phyloP scores from a whole-genome alignment of 2,329 filamentous ascomycete genomes.

The Talaromyces rugulosus region DNA sequence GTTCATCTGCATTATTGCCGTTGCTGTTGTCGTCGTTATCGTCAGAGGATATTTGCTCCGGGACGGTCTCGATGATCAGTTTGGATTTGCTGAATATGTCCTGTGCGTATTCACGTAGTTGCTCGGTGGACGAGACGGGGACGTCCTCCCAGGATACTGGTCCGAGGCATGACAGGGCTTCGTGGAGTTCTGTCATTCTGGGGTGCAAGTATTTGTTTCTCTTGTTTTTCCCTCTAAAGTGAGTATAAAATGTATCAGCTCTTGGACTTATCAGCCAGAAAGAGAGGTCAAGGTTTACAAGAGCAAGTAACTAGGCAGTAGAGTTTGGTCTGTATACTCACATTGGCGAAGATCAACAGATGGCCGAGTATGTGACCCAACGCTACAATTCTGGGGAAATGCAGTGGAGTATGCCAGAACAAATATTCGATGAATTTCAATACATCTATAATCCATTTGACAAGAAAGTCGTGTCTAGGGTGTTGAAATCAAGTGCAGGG shows the following conservation, averaged over 20 bases:
- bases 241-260: background rate
- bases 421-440: background rate
- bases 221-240: background rate
- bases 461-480: background rate
- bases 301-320: background rate
- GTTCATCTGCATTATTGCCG: background rate
- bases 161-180: constrained; percentile 55
- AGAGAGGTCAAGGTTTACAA: background rate
- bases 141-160: constrained; percentile 53
- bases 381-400: background rate
- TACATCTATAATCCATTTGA: background rate
- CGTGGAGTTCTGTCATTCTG: constrained; percentile 55
- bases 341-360: background rate
- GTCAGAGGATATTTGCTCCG: constrained; percentile 46
- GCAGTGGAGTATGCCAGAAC: background rate
- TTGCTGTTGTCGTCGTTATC: background rate
- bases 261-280: background rate
- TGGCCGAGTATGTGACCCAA: background rate
- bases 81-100: constrained; percentile 64
- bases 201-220: background rate
- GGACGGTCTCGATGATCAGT: constrained; percentile 72
- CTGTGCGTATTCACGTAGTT: constrained; percentile 52
- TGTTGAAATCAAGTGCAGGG: background rate
- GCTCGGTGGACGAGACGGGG: constrained; percentile 34
- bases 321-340: background rate